Percentiles rank a stretch among this genome's conserved stretches.
Conservation (phyloP, 1,139 yeast species). For the Casaregolazyma suthepensis region DNA sequence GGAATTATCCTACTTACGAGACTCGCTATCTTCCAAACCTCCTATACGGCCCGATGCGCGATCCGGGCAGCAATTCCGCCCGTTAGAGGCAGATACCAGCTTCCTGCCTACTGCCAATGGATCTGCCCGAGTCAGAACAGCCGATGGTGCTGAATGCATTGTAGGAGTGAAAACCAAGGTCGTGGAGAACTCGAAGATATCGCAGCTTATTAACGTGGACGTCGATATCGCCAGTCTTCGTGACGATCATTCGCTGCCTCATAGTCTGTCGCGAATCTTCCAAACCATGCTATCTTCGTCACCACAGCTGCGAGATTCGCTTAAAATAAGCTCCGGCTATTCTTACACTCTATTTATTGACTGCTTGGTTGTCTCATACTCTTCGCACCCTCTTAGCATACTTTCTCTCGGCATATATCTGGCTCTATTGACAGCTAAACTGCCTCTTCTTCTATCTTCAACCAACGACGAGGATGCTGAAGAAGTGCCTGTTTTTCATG, state of each 20-base stretch:
- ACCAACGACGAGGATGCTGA: conserved; percentile 51
- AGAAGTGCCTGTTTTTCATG: conserved; percentile 87
- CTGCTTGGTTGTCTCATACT: conserved; percentile 64
- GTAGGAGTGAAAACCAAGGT: conserved; percentile 86
- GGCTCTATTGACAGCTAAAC: conserved; percentile 69
- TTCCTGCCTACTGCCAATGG: conserved; percentile 87
- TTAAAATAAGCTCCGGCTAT: conserved; percentile 65
- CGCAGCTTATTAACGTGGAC: conserved; percentile 59
- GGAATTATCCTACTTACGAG: conserved; percentile 73
- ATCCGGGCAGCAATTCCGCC: conserved; percentile 65
- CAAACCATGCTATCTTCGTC: conserved; percentile 28
- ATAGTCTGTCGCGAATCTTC: conserved; percentile 41
- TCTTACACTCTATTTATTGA: conserved; percentile 73
- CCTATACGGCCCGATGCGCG: conserved; percentile 84
- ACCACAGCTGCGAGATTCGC: conserved; percentile 41
- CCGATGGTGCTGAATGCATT: conserved; percentile 90
- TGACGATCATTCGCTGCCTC: conserved; percentile 31
- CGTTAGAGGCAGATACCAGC: conserved; percentile 74
- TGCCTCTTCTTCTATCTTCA: conserved; percentile 69
- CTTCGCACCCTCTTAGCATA: conserved; percentile 68
- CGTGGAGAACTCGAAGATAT: conserved; percentile 41
- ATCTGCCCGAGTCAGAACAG: conserved; percentile 74
- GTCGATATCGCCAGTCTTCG: conserved; percentile 49
- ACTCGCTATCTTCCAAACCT: conserved; percentile 57
- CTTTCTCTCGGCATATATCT: conserved; percentile 72